Base-by-base conservation (phyloP, 1,139 yeast genomes). In the Blastobotrys persicus region DNA sequence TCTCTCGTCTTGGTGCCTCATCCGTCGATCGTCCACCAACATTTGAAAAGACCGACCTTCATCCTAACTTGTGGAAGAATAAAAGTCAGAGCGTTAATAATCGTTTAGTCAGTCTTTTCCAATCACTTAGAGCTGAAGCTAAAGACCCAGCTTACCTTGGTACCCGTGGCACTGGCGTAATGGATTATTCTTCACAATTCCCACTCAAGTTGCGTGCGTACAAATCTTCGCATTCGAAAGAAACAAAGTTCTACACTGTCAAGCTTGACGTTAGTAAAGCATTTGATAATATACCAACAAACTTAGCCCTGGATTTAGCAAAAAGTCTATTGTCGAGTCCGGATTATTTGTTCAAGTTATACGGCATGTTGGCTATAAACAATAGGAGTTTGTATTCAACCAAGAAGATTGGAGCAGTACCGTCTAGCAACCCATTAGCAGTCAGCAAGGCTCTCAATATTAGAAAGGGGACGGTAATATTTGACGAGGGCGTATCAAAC, bases 181-280 rank as follows among this genome's bases (percentile, higher is more conserved):
- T 37, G 28, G 28, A 19, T 16, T 37, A 16, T 20, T 37, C 54
- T 31, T 37, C 54, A 12, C 43, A 46, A 7, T 38, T 65, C 12
- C 33, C 49, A 11, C 3, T 18, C 17, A 37, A 37, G 19, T 23
- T 37, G 6, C 4, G 4, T 6, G 4, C 13, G 12, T 37, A 17
- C 14, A 18, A 37, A n/a, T 17, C 17, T 4, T 37, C 41, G 4
- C 41, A 37, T 9, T n/a, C 17, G 9, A 6, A 4, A 6, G 18
- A 18, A 0, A 6, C 28, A 9, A 50, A 59, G 9, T 59, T 84
- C 1, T 78, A 71, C 60, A 76, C 79, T 38, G 71, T 85, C 32
- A 88, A 87, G 58, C 85, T 88, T 61, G 98, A 92, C 63, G 81
- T 88, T 61, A 75, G 76, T 50, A 77, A 83, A 13, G 89, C 97